Percentiles rank a stretch among this genome's conserved stretches.
These are phyloP conservation scores for Moniliella sp. DNA, from an alignment of 1,284 basidiomycete species.

Conservation along the genomic window DNA sequence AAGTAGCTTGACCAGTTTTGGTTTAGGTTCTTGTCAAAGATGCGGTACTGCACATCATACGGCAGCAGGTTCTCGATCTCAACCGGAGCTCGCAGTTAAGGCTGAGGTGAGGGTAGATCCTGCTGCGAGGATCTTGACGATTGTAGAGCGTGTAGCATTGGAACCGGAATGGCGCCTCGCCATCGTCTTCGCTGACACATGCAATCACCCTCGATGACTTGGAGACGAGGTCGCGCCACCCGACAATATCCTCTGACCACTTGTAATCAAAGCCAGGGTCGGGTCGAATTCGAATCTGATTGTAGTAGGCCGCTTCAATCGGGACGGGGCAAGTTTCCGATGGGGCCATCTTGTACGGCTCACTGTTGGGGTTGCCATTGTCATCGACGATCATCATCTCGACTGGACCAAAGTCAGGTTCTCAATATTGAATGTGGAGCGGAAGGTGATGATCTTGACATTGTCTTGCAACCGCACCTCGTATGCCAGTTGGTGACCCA, in stretches of 20 bases:
- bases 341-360: constrained; percentile 66
- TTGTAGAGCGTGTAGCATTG: constrained; percentile 76
- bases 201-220: constrained; percentile 59
- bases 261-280: constrained; percentile 86
- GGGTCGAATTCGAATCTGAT: constrained; percentile 66
- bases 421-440: constrained; percentile 78
- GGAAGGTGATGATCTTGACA: constrained; percentile 79
- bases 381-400: constrained; percentile 78
- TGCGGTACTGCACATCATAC: constrained; percentile 75
- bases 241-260: constrained; percentile 62
- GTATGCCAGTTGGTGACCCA: constrained; percentile 62
- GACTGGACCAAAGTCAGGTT: constrained; percentile 73
- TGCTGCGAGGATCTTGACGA: constrained; percentile 41
- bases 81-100: constrained; percentile 78
- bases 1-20: constrained; percentile 66
- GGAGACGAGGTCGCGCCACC: constrained; percentile 66
- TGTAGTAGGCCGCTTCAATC: constrained; percentile 66
- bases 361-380: constrained; percentile 55
- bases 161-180: constrained; percentile 81
- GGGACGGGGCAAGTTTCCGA: constrained; percentile 77
- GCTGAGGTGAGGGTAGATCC: constrained; percentile 55
- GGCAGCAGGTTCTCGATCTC: constrained; percentile 91
- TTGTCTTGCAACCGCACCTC: constrained; percentile 78
- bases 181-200: constrained; percentile 59
- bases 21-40: constrained; percentile 84